Evolutionary conservation across 352 stramenopile species (phyloP).

Genomic region (Detonula confervacea): DNA sequence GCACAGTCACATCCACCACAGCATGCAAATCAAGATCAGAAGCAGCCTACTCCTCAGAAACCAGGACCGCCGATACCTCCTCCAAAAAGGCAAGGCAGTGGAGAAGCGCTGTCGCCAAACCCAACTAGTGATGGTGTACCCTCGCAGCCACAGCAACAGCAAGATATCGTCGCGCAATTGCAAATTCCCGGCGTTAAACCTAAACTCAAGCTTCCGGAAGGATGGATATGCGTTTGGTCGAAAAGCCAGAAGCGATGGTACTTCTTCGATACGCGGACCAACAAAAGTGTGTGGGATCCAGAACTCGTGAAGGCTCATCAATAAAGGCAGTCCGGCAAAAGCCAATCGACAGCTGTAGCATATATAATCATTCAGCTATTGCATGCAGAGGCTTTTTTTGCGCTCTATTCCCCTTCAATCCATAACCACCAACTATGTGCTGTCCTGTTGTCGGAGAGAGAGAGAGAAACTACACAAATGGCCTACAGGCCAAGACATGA

Average conservation of each 20-base stretch:
- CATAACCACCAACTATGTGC: too few species aligned
- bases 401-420: too few species aligned
- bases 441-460: too few species aligned
- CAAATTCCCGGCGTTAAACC: slow-evolving; percentile 68
- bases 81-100: slow-evolving; percentile 29
- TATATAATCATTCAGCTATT: too few species aligned
- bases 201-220: slow-evolving; percentile 63
- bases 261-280: slow-evolving; percentile 73
- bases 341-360: too few species aligned
- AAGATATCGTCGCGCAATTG: slow-evolving; percentile 40
- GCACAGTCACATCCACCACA: slow-evolving; percentile 1
- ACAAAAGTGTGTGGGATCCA: slow-evolving; percentile 69
- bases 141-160: slow-evolving; percentile 9
- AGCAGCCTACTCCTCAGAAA: slow-evolving; percentile 14
- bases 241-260: slow-evolving; percentile 81
- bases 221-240: slow-evolving; percentile 77
- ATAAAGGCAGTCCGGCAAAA: slow-evolving; percentile 1
- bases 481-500: too few species aligned
- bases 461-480: too few species aligned
- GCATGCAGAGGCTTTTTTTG: too few species aligned
- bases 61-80: slow-evolving; percentile 1
- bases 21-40: slow-evolving; percentile 5
- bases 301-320: slow-evolving; percentile 25
- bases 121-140: neutral
- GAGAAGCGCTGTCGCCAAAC: slow-evolving; percentile 4